phyloP scores from a whole-genome alignment of 129 eudicot species.

The Deinandra increscens region DNA sequence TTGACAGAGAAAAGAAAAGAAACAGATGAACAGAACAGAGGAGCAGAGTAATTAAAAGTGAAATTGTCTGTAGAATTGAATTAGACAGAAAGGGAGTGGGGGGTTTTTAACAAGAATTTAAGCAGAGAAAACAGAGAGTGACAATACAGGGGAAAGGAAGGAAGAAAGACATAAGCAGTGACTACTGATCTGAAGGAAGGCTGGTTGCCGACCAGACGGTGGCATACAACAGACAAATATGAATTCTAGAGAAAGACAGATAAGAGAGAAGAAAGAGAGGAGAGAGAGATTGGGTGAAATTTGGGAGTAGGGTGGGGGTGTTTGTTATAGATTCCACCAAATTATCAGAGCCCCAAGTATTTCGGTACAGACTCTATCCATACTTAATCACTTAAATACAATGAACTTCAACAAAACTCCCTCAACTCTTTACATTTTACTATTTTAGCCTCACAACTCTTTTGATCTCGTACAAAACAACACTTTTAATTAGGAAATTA shows the following conservation, averaged over 20 bases:
- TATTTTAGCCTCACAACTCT: neutral
- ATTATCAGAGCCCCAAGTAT: conserved; percentile 37
- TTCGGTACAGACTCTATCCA: conserved; percentile 35
- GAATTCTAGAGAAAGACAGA: conserved; percentile 28
- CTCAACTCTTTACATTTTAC: neutral
- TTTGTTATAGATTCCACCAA: conserved; percentile 41
- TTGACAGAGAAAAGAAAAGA: no score
- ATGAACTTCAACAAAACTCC: conserved; percentile 1
- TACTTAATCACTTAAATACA: neutral
- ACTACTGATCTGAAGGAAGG: conserved; percentile 31
- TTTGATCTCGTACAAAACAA: no score
- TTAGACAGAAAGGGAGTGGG: conserved; percentile 9
- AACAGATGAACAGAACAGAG: conserved; percentile 20
- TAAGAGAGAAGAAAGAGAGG: neutral
- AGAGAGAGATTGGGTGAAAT: no score
- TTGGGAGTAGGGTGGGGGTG: neutral
- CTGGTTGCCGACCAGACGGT: conserved; percentile 43
- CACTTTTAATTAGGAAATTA: no score
- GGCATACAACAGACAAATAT: conserved; percentile 39
- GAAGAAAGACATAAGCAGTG: conserved; percentile 26
- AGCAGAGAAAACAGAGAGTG: conserved; percentile 35
- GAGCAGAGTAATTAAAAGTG: conserved; percentile 19
- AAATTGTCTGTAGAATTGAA: conserved; percentile 23
- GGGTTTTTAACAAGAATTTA: no score
- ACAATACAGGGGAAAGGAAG: conserved; percentile 36